Evolutionary conservation across 345 rosid species (phyloP).

Genomic region (Mangifera indica): DNA sequence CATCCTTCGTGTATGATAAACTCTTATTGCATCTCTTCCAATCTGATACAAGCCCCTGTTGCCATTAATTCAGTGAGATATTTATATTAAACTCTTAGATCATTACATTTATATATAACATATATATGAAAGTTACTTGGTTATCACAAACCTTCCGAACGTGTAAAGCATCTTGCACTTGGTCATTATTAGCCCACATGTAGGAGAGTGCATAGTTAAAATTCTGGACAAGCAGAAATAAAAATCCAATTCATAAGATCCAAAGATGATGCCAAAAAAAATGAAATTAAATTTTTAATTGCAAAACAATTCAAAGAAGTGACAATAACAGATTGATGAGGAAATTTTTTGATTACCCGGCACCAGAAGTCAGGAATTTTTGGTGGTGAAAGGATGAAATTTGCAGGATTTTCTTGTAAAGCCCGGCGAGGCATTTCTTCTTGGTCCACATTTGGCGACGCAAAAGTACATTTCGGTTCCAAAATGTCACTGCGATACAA

Average conservation of each 20-base stretch:
- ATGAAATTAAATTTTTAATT: too few relatives aligned
- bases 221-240: slow-evolving; percentile 22
- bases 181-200: slow-evolving; percentile 28
- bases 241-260: too few relatives aligned
- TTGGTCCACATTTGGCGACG: slow-evolving; percentile 4
- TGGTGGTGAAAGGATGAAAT: slow-evolving; percentile 20
- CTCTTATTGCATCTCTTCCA: slow-evolving; percentile 38
- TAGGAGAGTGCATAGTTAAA: slow-evolving; percentile 29
- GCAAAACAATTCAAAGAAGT: too few relatives aligned
- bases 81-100: too few relatives aligned
- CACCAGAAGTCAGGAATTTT: slow-evolving; percentile 31
- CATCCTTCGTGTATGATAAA: slow-evolving; percentile 26
- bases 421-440: not conserved
- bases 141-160: slow-evolving; percentile 25
- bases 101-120: too few relatives aligned
- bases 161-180: slow-evolving; percentile 35
- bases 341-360: too few relatives aligned
- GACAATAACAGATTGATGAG: too few relatives aligned
- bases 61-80: too few relatives aligned
- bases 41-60: slow-evolving; percentile 23
- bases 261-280: too few relatives aligned
- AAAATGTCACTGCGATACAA: slow-evolving; percentile 22
- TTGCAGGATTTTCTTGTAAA: not conserved
- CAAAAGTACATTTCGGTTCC: slow-evolving; percentile 35
- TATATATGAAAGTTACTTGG: too few relatives aligned